A percentile compares a stretch with the other conserved stretches of the same genome.
phyloP scores from a whole-genome alignment of 495 filamentous ascomycete species.

The Cercophora newfieldiana region DNA sequence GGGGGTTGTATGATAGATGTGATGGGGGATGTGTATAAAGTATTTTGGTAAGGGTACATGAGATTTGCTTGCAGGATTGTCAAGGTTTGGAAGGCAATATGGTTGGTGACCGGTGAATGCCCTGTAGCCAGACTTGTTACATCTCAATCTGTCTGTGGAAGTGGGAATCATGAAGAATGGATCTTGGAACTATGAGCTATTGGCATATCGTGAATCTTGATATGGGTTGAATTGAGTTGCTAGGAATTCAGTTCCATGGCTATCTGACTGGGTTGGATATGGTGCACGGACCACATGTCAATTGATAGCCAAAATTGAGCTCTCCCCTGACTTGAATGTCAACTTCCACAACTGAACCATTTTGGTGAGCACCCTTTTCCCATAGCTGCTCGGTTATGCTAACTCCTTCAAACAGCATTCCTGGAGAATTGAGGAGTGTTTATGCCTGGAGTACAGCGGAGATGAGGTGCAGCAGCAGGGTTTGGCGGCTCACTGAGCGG shows the following conservation, averaged over 20 bases:
- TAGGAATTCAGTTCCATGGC: not conserved
- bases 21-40: not conserved
- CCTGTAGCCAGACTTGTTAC: no score
- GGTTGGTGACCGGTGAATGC: no score
- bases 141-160: no score
- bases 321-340: no score
- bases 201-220: no score
- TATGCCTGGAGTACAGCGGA: not conserved
- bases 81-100: not conserved
- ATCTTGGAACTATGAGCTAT: no score
- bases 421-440: no score
- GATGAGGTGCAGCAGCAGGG: not conserved
- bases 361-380: no score
- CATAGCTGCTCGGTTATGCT: no score
- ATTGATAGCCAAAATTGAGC: not conserved
- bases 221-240: no score
- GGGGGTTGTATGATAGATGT: conserved; percentile 24
- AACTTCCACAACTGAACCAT: not conserved
- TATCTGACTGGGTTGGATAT: not conserved
- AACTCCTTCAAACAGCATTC: no score
- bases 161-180: no score
- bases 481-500: not conserved
- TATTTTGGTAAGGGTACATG: conserved; percentile 8
- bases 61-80: not conserved
- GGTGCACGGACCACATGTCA: not conserved